These are phyloP conservation scores for Pyrus bretschneideri DNA, from an alignment of 306 rosid genomes.

Conservation along the genomic window DNA sequence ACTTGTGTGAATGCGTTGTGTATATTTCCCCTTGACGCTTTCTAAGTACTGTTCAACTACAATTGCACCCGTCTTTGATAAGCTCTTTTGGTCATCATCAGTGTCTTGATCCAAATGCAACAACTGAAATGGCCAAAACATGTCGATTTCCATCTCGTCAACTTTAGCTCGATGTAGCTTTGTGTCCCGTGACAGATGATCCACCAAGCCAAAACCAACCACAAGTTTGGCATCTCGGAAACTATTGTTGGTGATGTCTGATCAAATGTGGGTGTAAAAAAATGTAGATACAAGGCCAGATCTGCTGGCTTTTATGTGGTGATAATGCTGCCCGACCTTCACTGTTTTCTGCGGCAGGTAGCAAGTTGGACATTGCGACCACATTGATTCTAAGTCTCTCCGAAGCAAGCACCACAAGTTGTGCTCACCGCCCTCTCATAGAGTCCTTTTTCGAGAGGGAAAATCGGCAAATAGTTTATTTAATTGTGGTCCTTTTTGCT, in stretches of 20 bases:
- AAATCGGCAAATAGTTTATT: background rate
- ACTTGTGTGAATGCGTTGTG: background rate
- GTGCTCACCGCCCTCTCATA: background rate
- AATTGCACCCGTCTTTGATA: background rate
- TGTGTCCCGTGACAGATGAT: background rate
- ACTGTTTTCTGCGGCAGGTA: background rate
- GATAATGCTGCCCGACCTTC: background rate
- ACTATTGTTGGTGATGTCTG: background rate
- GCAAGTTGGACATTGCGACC: background rate
- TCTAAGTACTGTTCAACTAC: background rate
- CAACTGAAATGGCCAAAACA: background rate
- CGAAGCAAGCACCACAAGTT: background rate
- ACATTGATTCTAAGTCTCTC: background rate
- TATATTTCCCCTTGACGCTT: background rate
- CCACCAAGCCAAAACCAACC: background rate
- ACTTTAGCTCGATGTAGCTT: background rate
- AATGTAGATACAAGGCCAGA: background rate
- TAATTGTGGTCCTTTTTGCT: conserved; percentile 65
- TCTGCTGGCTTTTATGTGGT: background rate
- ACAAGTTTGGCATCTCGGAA: background rate
- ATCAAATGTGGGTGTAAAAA: background rate
- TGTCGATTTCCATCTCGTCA: background rate
- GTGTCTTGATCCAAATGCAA: conserved; percentile 2
- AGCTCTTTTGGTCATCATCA: background rate
- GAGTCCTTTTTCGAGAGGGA: background rate